Conservation (phyloP, 108 stramenopile genomes). For the Skeletonema menzelii region DNA sequence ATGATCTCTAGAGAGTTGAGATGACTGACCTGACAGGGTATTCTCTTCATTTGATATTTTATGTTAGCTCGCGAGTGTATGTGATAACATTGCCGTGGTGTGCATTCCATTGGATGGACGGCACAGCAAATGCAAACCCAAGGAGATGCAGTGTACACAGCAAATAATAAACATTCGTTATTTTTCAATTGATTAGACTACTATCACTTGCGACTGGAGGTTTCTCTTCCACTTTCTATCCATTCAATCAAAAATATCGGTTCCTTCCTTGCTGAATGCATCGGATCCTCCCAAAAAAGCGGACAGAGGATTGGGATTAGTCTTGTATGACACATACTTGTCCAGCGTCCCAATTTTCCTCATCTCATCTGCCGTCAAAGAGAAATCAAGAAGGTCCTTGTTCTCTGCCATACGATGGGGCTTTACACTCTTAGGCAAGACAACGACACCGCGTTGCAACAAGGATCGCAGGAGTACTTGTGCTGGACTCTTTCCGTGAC, state of each 20-base stretch:
- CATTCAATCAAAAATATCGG: constrained; percentile 29
- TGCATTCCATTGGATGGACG: neutral
- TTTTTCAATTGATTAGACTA: no score
- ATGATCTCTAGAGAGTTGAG: neutral
- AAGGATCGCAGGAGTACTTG: constrained; percentile 88
- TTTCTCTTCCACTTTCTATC: no score
- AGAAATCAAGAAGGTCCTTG: constrained; percentile 64
- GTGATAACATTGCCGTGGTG: neutral
- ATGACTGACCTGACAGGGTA: neutral
- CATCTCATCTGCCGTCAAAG: constrained; percentile 71
- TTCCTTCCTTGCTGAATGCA: constrained; percentile 17
- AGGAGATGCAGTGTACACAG: no score
- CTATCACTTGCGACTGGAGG: no score
- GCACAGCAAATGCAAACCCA: neutral
- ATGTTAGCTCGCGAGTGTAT: neutral
- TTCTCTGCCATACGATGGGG: constrained; percentile 82
- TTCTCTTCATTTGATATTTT: neutral
- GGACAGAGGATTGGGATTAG: constrained; percentile 27
- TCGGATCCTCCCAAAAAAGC: constrained; percentile 22
- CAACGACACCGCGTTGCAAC: constrained; percentile 60
- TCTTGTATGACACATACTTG: constrained; percentile 30
- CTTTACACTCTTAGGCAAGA: constrained; percentile 83
- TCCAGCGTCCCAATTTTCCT: constrained; percentile 42
- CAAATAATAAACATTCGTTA: no score
- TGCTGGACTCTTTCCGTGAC: constrained; percentile 48